Conservation (phyloP, 2,329 filamentous ascomycete species). For the Botrytis elliptica region DNA sequence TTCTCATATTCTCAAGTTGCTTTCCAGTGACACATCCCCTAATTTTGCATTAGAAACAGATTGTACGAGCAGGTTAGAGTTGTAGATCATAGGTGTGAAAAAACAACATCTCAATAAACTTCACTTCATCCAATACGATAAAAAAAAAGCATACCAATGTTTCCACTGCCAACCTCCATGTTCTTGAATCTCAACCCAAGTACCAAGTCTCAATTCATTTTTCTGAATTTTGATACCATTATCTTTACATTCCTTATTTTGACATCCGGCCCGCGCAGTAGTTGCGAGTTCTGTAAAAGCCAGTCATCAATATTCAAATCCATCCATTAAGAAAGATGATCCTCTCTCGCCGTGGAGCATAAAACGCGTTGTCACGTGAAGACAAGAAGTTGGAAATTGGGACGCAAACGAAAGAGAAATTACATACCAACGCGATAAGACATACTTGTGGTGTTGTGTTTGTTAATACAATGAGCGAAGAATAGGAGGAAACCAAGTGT, state of each 20-base stretch:
- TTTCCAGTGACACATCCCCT: constrained; percentile 89
- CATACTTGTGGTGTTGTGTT: constrained; percentile 24
- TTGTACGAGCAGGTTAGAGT: background rate
- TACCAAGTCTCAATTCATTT: constrained; percentile 74
- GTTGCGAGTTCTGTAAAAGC: constrained; percentile 63
- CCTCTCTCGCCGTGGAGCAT: background rate
- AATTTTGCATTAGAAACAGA: background rate
- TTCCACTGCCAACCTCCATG: constrained; percentile 72
- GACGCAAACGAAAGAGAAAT: constrained; percentile 11
- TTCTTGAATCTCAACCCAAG: constrained; percentile 61
- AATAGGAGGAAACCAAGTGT: background rate
- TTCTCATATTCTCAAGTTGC: constrained; percentile 65
- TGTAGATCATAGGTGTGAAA: background rate
- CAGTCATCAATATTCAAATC: constrained; percentile 1
- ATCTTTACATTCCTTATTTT: constrained; percentile 69
- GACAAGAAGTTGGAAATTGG: constrained; percentile 2
- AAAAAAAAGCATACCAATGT: constrained; percentile 69
- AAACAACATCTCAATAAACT: background rate
- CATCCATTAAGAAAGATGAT: background rate
- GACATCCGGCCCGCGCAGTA: constrained; percentile 72
- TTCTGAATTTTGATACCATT: constrained; percentile 69
- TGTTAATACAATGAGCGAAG: constrained; percentile 15
- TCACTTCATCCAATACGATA: background rate
- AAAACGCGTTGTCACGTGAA: constrained; percentile 35
- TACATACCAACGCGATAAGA: constrained; percentile 41